Percentiles rank a stretch among this genome's conserved stretches.
These are phyloP conservation scores for Candida silvicultrix DNA, from an alignment of 805 yeast genomes.

Conservation along the genomic window DNA sequence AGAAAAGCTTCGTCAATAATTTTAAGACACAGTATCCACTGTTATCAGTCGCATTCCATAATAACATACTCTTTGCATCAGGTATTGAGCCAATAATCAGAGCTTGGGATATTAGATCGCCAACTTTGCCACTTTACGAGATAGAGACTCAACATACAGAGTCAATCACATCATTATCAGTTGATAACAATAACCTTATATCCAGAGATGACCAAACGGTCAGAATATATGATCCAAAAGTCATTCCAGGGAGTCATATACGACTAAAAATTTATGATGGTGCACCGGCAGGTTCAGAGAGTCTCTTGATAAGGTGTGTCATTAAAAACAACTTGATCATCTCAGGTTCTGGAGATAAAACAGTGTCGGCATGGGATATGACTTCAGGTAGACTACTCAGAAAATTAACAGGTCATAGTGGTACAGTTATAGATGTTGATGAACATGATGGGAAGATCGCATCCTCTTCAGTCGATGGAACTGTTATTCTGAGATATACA, in stretches of 20 bases:
- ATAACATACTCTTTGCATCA: constrained; percentile 41
- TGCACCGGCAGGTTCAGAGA: constrained; percentile 47
- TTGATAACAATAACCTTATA: constrained; percentile 38
- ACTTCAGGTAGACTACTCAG: constrained; percentile 38
- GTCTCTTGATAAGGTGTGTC: constrained; percentile 41
- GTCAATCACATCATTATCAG: constrained; percentile 50
- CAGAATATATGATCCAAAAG: constrained; percentile 46
- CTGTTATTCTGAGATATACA: constrained; percentile 38
- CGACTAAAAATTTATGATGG: constrained; percentile 50
- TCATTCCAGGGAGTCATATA: constrained; percentile 29
- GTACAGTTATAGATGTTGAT: constrained; percentile 56
- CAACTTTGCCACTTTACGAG: constrained; percentile 37
- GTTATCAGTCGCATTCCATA: constrained; percentile 41
- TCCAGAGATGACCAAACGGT: constrained; percentile 53
- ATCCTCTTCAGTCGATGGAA: constrained; percentile 51
- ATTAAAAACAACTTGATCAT: constrained; percentile 34
- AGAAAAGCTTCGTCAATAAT: constrained; percentile 34
- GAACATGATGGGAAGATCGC: constrained; percentile 37
- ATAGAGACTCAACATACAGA: constrained; percentile 39
- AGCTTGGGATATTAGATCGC: constrained; percentile 51
- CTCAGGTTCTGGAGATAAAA: constrained; percentile 61
- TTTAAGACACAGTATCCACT: constrained; percentile 52
- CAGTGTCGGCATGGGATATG: constrained; percentile 56
- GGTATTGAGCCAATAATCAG: constrained; percentile 65
- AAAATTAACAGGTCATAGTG: constrained; percentile 54